Base-by-base conservation (phyloP, 192 early-diverging fungal genomes). In the Coemansia sp. region DNA sequence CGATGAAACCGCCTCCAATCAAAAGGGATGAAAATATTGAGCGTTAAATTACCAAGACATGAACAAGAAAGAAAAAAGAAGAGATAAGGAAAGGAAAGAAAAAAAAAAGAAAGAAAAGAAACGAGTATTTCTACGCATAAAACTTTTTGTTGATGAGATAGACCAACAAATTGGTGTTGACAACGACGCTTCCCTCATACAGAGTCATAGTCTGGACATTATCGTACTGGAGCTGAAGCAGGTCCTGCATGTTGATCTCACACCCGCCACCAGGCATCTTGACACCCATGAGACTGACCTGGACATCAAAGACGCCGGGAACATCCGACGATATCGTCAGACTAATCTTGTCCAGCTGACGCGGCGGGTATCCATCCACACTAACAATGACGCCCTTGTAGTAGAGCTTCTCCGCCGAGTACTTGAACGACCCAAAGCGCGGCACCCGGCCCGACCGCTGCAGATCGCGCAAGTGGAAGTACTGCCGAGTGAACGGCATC, bases 71-170 rank as follows among this genome's bases (percentile, higher is more conserved):
- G 22, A 24, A 22, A 53, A 53, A 35, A 4, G n/a, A 35, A 37
- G 29, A 31, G 29, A 53, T 1, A 15, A 41, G 24, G 17, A 54
- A 54, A 38, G 32, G 32, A 35, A 7, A 7, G 32, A 54, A 29
- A 45, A 11, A 60, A 17, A 45, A 54, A 62, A 56, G 37, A 35
- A 65, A 63, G 53, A 45, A 40, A 19, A 43, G 19, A n/a, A n/a
- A n/a, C n/a, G n/a, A n/a, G n/a, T n/a, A n/a, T n/a, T n/a, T 25
- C 41, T 67, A 86, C 6, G 73, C 65, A 32, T 78, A 84, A 54
- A 86, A 99, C 90, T 98, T 97, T 77, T 98, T 98, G 89, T 99
- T 99, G 68, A 99, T 90, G 27, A 99, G 77, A 73, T 90, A 98
- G 38, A 98, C 91, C 53, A 99, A 84, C 64, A 99, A 69, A 69